phyloP scores from a whole-genome alignment of 2,329 filamentous ascomycete species.

The Daldinia sp. region DNA sequence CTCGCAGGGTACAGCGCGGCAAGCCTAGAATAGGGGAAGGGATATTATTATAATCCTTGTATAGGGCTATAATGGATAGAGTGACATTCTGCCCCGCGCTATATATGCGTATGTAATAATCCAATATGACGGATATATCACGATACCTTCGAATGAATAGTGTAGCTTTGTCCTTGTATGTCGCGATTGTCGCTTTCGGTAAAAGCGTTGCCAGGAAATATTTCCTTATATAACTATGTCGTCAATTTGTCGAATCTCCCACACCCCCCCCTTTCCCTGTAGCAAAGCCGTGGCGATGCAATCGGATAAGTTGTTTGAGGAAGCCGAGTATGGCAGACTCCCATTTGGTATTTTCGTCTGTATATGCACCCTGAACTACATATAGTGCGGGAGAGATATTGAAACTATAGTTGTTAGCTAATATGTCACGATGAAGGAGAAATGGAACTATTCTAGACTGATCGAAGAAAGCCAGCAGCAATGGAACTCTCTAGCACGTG shows the following conservation, averaged over 20 bases:
- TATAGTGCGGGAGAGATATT: background rate
- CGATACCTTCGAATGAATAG: background rate
- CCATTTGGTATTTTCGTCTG: slow-evolving; percentile 8
- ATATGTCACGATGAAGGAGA: background rate
- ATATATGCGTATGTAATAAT: background rate
- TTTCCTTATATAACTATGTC: background rate
- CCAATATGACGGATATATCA: background rate
- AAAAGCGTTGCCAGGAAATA: background rate
- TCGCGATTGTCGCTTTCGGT: background rate
- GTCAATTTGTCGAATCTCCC: background rate
- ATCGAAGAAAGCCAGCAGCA: background rate
- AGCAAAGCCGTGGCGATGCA: background rate
- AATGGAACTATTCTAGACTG: background rate
- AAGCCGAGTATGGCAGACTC: slow-evolving; percentile 3
- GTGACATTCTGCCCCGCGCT: background rate
- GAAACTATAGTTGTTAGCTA: background rate
- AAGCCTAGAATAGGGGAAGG: background rate
- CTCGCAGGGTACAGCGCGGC: background rate
- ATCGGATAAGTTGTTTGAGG: background rate
- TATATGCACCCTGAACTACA: background rate
- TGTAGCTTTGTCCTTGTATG: background rate
- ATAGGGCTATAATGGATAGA: background rate
- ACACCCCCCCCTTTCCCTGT: background rate
- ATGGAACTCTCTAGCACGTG: background rate
- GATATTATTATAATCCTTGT: background rate